A percentile compares a stretch with the other conserved stretches of the same genome.
Evolutionary conservation across 768 basidiomycete species (phyloP).

Genomic region (Tylopilus vinaceipallidus): DNA sequence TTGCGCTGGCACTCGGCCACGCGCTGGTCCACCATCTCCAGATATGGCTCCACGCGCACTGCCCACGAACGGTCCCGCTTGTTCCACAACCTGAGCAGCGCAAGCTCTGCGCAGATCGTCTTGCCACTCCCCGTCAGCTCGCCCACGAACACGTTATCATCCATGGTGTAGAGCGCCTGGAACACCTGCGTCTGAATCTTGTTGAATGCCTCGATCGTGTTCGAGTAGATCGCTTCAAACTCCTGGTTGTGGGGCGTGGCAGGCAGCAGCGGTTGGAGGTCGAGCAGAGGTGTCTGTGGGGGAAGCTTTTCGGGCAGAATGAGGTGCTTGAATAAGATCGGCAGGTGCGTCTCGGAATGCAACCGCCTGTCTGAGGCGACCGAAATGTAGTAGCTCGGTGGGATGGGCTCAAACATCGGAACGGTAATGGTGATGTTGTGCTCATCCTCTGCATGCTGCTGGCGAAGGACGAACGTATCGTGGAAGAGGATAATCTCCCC

Average conservation of each 20-base stretch:
- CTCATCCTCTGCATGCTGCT: conserved; percentile 89
- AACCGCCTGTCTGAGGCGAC: conserved; percentile 94
- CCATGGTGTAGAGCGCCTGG: conserved; percentile 94
- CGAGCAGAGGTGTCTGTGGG: conserved; percentile 85
- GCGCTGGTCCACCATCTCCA: conserved; percentile 94
- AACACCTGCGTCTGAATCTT: conserved; percentile 99
- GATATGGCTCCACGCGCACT: conserved; percentile 94
- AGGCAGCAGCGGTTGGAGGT: conserved; percentile 86
- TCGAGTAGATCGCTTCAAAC: conserved; percentile 83
- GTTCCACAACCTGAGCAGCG: conserved; percentile 92
- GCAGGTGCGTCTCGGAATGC: conserved; percentile 90
- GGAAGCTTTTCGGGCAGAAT: conserved; percentile 98
- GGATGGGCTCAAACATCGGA: conserved; percentile 95
- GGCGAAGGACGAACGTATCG: conserved; percentile 87
- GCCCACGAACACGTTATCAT: conserved; percentile 95
- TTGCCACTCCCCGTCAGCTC: conserved; percentile 97
- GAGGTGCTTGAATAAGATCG: conserved; percentile 96
- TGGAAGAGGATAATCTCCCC: conserved; percentile 96
- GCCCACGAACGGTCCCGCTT: conserved; percentile 78
- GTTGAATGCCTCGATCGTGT: conserved; percentile 84
- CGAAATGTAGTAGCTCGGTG: conserved; percentile 97
- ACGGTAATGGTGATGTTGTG: conserved; percentile 94
- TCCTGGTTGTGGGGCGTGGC: conserved; percentile 92
- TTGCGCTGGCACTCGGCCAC: conserved; percentile 88
- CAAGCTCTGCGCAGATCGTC: conserved; percentile 97